Percentiles rank a stretch among this genome's conserved stretches.
These are phyloP conservation scores for Aspergillus tubingensis DNA, from an alignment of 2,329 filamentous ascomycete species.

Conservation along the genomic window DNA sequence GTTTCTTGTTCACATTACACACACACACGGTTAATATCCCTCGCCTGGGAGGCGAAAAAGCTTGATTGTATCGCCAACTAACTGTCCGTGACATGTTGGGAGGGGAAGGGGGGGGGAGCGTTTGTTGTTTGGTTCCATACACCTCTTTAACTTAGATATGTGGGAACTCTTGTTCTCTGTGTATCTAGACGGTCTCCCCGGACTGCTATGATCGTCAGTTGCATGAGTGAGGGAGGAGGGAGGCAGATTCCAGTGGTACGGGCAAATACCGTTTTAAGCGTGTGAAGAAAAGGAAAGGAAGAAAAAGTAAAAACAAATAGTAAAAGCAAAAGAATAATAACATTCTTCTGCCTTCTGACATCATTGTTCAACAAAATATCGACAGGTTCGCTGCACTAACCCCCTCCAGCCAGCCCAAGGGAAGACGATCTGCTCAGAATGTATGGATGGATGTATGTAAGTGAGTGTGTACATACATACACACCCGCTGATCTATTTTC, in stretches of 20 bases:
- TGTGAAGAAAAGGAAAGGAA: background rate
- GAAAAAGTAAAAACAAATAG: background rate
- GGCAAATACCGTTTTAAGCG: background rate
- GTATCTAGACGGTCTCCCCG: too few relatives aligned
- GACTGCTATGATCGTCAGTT: too few relatives aligned
- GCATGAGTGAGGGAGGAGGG: too few relatives aligned
- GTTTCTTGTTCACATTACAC: background rate
- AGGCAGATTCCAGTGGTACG: background rate
- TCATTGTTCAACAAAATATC: background rate
- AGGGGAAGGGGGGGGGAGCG: too few relatives aligned
- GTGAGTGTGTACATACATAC: background rate
- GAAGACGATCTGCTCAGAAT: background rate
- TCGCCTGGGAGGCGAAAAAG: constrained; percentile 3
- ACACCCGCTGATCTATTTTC: background rate
- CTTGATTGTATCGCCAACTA: constrained; percentile 3
- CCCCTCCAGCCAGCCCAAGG: background rate
- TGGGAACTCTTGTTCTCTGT: too few relatives aligned
- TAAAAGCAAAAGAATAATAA: background rate
- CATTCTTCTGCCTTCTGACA: background rate
- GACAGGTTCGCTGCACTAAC: background rate
- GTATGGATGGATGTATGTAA: background rate
- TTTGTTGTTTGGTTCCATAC: too few relatives aligned
- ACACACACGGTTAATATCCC: background rate
- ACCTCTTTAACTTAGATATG: too few relatives aligned
- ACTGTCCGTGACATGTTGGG: too few relatives aligned